Evolutionary conservation across 805 yeast genomes (phyloP), one percentile per base, ranked within the genome.

Genomic region (Ogataea degrootiae): DNA sequence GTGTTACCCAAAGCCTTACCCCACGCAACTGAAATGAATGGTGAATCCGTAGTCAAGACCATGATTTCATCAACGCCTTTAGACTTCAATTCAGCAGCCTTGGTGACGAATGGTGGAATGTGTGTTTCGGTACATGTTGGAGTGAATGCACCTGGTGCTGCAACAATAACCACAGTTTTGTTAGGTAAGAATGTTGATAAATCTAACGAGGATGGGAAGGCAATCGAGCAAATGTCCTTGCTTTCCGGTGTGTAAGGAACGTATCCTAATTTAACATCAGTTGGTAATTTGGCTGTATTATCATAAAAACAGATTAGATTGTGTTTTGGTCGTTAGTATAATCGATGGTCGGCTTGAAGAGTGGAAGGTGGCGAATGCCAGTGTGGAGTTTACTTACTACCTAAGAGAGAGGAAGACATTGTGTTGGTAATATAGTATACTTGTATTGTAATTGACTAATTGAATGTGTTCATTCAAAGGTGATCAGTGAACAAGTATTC

Each of bases 61-160:
- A 70, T 46, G 39, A 73, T 51, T 39, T 65, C 65, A 49, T 70
- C 72, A 22, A 67, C 67, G 33, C 75, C 75, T 46, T 66, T 68
- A 16, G 60, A 56, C 59, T 67, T 68, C 56, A 76, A 68, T 41
- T 72, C 66, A 6, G 54, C 57, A 29, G 61, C 44, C 36, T 65
- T 62, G 7, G 55, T 49, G 39, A 73, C 57, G 55, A 64, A 72
- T 5, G 61, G 68, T 16, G 77, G 77, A 42, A 73, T 63, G 55
- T 73, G 77, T 23, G 57, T 54, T 46, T 70, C 76, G 15, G 76
- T 71, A 54, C 77, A 72, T 1, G 76, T 68, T 41, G 76, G 78
- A 35, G 79, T 74, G 63, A 75, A 76, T 4, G 80, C 78, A 48
- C 77, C 79, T 26, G 79, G 77, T 15, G 73, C 79, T 39, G 74